Evolutionary conservation across 2,329 filamentous ascomycete species (phyloP), one percentile per base, ranked within the genome.

Genomic region (Huntiella omanensis): DNA sequence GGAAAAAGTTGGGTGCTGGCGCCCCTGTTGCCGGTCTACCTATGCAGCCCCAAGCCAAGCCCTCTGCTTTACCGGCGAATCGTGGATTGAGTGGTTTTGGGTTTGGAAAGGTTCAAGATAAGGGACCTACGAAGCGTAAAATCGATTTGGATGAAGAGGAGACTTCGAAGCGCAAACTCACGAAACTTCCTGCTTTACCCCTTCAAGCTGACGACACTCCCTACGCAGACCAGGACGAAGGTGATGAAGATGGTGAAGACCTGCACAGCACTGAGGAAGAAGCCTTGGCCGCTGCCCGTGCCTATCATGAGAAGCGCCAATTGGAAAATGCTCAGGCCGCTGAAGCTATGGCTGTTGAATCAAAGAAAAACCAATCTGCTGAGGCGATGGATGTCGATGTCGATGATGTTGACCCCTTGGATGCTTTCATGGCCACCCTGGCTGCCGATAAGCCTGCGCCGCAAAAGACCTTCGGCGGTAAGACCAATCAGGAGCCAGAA

Each of bases 351-450:
- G 35, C 60, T 39, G 54, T 53, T 6, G 46, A 53, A 22, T 12
- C 47, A 11, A 52, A 54, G 13, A 54, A 53, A 11, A 47, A 53
- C 2, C 49, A 55, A 16, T 32, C 54, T 43, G 54, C 50, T 43
- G 68, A 70, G 33, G 56, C 63, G 33, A 79, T 78, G 73, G 68
- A 76, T 22, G 62, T 75, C 49, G 75, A 77, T 53, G 60, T 62
- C 47, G 62, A 63, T 32, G 69, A 76, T 47, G 64, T 91, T 33
- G 91, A 98, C 59, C 85, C 91, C 5, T 67, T 98, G 34, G 91
- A 98, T 64, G 88, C 86, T n/a, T 98, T 92, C 65, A 98, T 98
- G 91, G 80, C 77, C 45, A 75, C 72, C 50, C 67, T 77, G 3
- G 70, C 75, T 47, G 60, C 71, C 51, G 64, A 61, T 45, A 60